Percentiles rank a stretch among this genome's conserved stretches.
These are phyloP conservation scores for Lactifluus volemus DNA, from an alignment of 768 basidiomycete species.

Conservation along the genomic window DNA sequence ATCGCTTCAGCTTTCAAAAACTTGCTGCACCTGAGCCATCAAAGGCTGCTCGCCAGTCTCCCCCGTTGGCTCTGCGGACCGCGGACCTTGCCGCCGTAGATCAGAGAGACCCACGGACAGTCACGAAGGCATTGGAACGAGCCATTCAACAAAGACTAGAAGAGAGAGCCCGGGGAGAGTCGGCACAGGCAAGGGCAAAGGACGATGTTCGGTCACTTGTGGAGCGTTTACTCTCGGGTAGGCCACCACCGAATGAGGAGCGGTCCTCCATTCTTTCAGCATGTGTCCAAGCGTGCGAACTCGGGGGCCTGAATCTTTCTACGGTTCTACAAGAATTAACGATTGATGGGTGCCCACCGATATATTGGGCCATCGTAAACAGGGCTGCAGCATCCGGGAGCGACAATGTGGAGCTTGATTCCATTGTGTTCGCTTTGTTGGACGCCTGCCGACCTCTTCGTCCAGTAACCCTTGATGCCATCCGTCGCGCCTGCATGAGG, in stretches of 20 bases:
- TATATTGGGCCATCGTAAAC: no score
- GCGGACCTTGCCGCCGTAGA: neutral
- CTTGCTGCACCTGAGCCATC: neutral
- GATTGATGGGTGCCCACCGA: no score
- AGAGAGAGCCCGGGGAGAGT: neutral
- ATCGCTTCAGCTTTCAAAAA: neutral
- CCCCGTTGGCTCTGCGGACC: neutral
- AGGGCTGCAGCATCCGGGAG: neutral
- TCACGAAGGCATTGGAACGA: neutral
- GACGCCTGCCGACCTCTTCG: slow-evolving; percentile 35
- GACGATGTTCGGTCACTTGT: no score
- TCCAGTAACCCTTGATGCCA: slow-evolving; percentile 28
- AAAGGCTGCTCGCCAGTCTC: neutral
- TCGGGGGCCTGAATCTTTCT: no score
- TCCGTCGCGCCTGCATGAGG: slow-evolving; percentile 57
- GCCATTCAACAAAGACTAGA: neutral
- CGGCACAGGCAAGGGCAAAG: no score
- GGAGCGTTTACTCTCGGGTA: no score
- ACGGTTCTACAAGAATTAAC: no score
- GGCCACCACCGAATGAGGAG: no score
- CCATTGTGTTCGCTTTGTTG: slow-evolving; percentile 44
- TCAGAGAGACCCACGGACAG: neutral
- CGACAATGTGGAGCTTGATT: slow-evolving; percentile 19
- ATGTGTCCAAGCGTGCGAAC: no score
- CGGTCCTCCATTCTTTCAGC: no score